These are phyloP conservation scores for Geosiphon pyriformis DNA, from an alignment of 192 early-diverging fungal genomes.

Conservation along the genomic window DNA sequence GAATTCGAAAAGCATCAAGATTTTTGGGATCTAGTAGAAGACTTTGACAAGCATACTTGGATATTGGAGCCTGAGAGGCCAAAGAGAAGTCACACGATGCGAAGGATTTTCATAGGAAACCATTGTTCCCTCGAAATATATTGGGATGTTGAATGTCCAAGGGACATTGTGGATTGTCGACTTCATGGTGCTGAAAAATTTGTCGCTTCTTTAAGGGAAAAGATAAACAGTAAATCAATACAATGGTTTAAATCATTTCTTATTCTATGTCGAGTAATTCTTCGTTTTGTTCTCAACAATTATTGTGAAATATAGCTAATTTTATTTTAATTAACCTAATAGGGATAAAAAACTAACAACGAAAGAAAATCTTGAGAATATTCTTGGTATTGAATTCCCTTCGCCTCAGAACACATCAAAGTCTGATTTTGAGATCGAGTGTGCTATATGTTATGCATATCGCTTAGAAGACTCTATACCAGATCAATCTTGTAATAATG, in stretches of 20 bases:
- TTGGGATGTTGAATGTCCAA: slow-evolving; percentile 3
- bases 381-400: slow-evolving; percentile 19
- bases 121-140: slow-evolving; percentile 22
- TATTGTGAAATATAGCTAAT: background rate
- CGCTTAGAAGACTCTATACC: slow-evolving; percentile 11
- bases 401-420: background rate
- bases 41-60: slow-evolving; percentile 20
- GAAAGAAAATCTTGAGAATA: slow-evolving; percentile 20
- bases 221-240: slow-evolving; percentile 7
- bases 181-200: slow-evolving; percentile 16
- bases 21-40: slow-evolving; percentile 23
- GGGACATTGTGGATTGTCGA: background rate
- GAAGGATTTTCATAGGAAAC: slow-evolving; percentile 20
- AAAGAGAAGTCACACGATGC: slow-evolving; percentile 14
- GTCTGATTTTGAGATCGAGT: slow-evolving; percentile 17
- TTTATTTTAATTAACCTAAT: background rate
- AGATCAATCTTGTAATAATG: slow-evolving; percentile 19
- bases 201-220: background rate
- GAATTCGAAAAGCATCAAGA: slow-evolving; percentile 22
- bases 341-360: slow-evolving; percentile 7
- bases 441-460: slow-evolving; percentile 25
- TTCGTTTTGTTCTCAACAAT: background rate
- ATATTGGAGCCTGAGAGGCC: slow-evolving; percentile 22
- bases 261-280: background rate
- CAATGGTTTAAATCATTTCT: slow-evolving; percentile 11